A percentile compares a stretch with the other conserved stretches of the same genome.
phyloP scores from a whole-genome alignment of 345 rosid genomes.

The Fremontodendron californicum region DNA sequence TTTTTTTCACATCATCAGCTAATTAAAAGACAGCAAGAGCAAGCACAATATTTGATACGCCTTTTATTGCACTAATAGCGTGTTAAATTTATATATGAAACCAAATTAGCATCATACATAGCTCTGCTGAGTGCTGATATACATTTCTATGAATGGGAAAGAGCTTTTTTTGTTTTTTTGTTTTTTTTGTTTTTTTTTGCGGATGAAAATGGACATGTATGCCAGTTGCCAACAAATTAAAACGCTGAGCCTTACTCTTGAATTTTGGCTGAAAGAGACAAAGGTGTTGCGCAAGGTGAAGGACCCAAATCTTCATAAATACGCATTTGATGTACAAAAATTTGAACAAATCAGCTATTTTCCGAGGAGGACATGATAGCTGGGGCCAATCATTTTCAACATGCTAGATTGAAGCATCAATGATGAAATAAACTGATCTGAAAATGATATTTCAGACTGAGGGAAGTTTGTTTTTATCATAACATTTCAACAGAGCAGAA shows the following conservation, averaged over 20 bases:
- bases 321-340: background rate
- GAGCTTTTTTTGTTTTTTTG: background rate
- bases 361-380: constrained; percentile 1
- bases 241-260: background rate
- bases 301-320: background rate
- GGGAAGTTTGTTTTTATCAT: background rate
- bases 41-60: background rate
- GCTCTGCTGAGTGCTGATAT: too few species aligned
- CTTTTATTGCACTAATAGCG: too few species aligned
- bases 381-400: constrained; percentile 24
- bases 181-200: too few species aligned
- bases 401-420: constrained; percentile 18
- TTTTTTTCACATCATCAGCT: background rate
- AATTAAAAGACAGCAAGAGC: too few species aligned
- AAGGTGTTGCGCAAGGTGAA: background rate
- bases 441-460: constrained; percentile 23
- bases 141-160: background rate
- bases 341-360: background rate
- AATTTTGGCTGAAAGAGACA: background rate
- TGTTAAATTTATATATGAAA: background rate
- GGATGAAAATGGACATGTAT: background rate
- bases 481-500: too few species aligned
- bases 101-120: background rate
- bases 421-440: constrained; percentile 6
- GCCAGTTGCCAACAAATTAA: too few species aligned